A percentile compares a stretch with the other conserved stretches of the same genome.
These are phyloP conservation scores for Pleurotus pulmonarius DNA, from an alignment of 768 basidiomycete species.

Conservation along the genomic window DNA sequence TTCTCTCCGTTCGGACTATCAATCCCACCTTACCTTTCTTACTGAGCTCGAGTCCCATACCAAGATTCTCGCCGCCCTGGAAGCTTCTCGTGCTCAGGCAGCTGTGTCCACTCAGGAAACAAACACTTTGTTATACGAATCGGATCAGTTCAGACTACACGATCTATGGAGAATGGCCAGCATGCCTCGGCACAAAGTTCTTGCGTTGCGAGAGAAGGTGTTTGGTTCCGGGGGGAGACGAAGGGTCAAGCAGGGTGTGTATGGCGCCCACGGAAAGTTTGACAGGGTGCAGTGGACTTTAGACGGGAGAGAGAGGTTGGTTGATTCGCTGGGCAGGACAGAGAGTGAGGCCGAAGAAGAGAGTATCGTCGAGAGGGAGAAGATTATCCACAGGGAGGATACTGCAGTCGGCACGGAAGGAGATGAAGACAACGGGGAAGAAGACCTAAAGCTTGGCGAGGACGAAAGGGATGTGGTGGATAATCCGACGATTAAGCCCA, in stretches of 20 bases:
- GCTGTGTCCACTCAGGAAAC: constrained; percentile 58
- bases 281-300: constrained; percentile 70
- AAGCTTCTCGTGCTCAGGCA: constrained; percentile 43
- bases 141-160: constrained; percentile 60
- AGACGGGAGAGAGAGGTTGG: constrained; percentile 56
- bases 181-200: constrained; percentile 57
- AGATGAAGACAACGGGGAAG: constrained; percentile 17
- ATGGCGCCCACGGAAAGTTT: constrained; percentile 56
- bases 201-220: constrained; percentile 62
- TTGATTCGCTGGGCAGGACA: constrained; percentile 67
- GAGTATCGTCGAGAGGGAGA: constrained; percentile 25
- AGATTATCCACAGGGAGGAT: constrained; percentile 2
- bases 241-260: constrained; percentile 43
- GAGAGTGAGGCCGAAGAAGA: constrained; percentile 80
- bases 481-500: constrained; percentile 59
- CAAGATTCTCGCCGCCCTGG: constrained; percentile 47
- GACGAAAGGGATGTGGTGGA: constrained; percentile 56
- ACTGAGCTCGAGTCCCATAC: constrained; percentile 41
- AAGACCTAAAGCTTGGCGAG: constrained; percentile 26
- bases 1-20: constrained; percentile 55
- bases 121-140: constrained; percentile 68
- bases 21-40: constrained; percentile 45
- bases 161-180: constrained; percentile 67
- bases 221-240: constrained; percentile 56
- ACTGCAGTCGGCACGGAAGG: background rate